These are phyloP conservation scores for Vaucheria bursata DNA, from an alignment of 352 stramenopile species.

Conservation along the genomic window DNA sequence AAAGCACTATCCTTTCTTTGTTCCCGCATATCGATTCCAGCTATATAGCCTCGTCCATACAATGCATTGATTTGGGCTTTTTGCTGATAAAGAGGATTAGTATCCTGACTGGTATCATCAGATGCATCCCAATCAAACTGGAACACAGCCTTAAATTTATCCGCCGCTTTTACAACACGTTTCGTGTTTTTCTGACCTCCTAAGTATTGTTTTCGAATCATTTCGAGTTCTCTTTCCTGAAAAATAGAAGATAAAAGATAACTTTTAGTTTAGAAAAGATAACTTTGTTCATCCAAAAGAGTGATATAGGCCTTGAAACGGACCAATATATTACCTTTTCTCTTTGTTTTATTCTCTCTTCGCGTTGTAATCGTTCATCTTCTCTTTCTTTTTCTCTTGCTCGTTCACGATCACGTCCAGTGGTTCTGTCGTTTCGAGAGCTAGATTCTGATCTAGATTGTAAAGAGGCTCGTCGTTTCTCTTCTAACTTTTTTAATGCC, in stretches of 20 bases:
- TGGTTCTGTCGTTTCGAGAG: too few species aligned
- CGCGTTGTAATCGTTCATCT: not conserved
- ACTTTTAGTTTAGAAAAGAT: not conserved
- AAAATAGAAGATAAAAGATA: conserved; percentile 11
- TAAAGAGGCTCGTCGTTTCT: not conserved
- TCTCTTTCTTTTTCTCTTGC: not conserved
- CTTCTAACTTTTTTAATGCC: not conserved
- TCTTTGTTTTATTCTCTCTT: not conserved
- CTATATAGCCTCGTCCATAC: conserved; percentile 79
- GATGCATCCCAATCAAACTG: conserved; percentile 82
- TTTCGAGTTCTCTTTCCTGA: conserved; percentile 33
- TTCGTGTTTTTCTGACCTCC: conserved; percentile 32
- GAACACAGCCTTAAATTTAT: conserved; percentile 84
- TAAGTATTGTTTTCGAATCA: conserved; percentile 40
- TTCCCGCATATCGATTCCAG: conserved; percentile 80
- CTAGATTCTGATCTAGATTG: too few species aligned
- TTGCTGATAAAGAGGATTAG: conserved; percentile 80
- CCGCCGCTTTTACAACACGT: conserved; percentile 70
- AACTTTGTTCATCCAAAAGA: not conserved
- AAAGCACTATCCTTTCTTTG: conserved; percentile 81
- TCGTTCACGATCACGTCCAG: too few species aligned
- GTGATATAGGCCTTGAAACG: not conserved
- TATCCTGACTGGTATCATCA: conserved; percentile 76
- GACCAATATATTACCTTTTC: not conserved
- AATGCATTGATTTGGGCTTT: conserved; percentile 71